Evolutionary conservation across 441 rosid genomes (phyloP), one percentile per base, ranked within the genome.

Genomic region (Pelargonium fulgidum): DNA sequence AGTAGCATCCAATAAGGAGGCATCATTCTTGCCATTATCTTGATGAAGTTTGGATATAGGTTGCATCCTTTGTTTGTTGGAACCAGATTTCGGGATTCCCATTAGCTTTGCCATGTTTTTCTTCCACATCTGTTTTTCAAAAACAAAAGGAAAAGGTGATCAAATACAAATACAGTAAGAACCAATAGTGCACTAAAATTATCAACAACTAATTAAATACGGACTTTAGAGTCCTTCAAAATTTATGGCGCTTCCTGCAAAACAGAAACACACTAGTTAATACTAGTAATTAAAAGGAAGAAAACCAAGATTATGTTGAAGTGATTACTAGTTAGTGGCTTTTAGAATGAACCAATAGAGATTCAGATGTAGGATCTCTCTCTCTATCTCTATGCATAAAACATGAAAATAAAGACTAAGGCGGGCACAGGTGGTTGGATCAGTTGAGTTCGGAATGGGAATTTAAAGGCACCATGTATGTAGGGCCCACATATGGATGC

Each of bases 261-360:
- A 45, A 7, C 59, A 52, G 16, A 4, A 11, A 52, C 59, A 45
- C 50, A 45, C 36, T 3, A 45, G 50, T 52, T 52, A 52, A 4
- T 48, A 13, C 20, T 52, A n/a, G 19, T 14, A 12, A 52, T 14
- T 14, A 14, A 4, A 14, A n/a, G 5, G 19, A 11, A 52, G 16
- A 52, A 2, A 52, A 7, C 0, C 7, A 52, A 11, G 5, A n/a
- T 11, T 52, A n/a, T 52, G 59, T 4, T n/a, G 7, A 3, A n/a
- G 59, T 52, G 59, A 52, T 52, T n/a, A 52, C 19, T 52, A 14
- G 2, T 52, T 52, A 2, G 59, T 11, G 3, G 56, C 56, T 48
- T 48, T 48, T 52, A 52, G 59, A 52, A n/a, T 52, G 20, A 14
- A 52, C 59, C 59, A 52, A 52, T 52, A 5, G 59, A 52, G 20